These are phyloP conservation scores for Penicillium sp. DNA, from an alignment of 2,329 filamentous ascomycete species.

Conservation along the genomic window DNA sequence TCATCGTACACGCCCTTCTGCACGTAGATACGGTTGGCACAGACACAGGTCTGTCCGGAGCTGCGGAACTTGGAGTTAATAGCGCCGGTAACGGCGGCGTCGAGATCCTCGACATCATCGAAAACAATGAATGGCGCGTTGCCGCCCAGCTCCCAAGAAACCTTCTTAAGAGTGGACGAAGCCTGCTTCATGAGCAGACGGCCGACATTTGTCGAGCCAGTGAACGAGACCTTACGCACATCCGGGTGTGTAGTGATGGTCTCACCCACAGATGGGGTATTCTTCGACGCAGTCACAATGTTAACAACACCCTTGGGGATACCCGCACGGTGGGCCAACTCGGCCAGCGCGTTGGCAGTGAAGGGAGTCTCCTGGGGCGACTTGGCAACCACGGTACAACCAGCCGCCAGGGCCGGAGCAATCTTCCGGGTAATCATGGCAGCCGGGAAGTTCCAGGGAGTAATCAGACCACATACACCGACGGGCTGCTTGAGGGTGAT, in stretches of 20 bases:
- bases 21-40: constrained; percentile 62
- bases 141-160: constrained; percentile 88
- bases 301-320: constrained; percentile 91
- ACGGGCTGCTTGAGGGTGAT: constrained; percentile 67
- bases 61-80: constrained; percentile 89
- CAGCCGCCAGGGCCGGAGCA: constrained; percentile 73
- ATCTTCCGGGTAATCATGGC: constrained; percentile 56
- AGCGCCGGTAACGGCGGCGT: constrained; percentile 78
- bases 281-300: constrained; percentile 75
- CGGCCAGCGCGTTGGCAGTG: constrained; percentile 82
- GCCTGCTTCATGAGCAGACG: constrained; percentile 88
- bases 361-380: constrained; percentile 90
- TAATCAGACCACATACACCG: constrained; percentile 67
- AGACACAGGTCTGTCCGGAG: constrained; percentile 94
- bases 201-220: constrained; percentile 68
- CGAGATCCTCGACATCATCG: constrained; percentile 82
- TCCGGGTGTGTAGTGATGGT: constrained; percentile 72
- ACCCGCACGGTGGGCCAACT: constrained; percentile 82
- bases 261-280: constrained; percentile 78
- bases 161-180: constrained; percentile 77
- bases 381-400: constrained; percentile 92
- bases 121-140: constrained; percentile 98
- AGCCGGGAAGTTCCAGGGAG: constrained; percentile 66
- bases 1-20: constrained; percentile 54
- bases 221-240: constrained; percentile 91